These are phyloP conservation scores for Neurospora sublineolata DNA, from an alignment of 495 filamentous ascomycete species.

Conservation along the genomic window DNA sequence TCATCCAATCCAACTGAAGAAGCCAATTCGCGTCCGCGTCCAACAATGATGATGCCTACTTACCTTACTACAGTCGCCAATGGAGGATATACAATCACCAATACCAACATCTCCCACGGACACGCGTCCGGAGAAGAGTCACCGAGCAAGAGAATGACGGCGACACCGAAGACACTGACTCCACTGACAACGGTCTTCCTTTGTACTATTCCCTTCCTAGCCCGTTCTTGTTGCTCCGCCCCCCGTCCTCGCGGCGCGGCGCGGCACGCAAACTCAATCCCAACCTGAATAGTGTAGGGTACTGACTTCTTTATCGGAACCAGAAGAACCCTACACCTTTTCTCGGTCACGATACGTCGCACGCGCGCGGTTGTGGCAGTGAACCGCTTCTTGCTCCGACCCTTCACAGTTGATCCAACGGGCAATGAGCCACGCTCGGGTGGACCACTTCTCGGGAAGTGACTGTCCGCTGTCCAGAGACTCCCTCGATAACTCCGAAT, in stretches of 20 bases:
- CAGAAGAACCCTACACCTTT: neutral
- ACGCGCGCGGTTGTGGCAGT: neutral
- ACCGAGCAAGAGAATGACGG: neutral
- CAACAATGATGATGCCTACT: neutral
- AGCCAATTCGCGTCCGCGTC: neutral
- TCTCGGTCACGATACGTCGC: neutral
- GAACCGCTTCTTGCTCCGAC: neutral
- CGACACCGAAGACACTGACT: neutral
- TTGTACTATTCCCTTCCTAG: neutral
- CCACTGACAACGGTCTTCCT: neutral
- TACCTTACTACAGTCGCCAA: neutral
- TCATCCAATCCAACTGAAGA: neutral
- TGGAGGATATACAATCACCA: neutral
- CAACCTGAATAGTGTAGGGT: neutral
- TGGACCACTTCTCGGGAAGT: neutral
- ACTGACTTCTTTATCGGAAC: neutral
- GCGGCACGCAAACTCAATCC: neutral
- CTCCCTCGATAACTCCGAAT: neutral
- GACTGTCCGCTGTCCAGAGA: neutral
- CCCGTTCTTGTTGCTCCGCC: neutral
- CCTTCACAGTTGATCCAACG: neutral
- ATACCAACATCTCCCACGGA: neutral
- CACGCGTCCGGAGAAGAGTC: neutral
- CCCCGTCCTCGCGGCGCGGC: neutral
- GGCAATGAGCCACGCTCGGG: neutral